phyloP scores from a whole-genome alignment of 2,329 filamentous ascomycete genomes.

The Periconia macrospinosa region DNA sequence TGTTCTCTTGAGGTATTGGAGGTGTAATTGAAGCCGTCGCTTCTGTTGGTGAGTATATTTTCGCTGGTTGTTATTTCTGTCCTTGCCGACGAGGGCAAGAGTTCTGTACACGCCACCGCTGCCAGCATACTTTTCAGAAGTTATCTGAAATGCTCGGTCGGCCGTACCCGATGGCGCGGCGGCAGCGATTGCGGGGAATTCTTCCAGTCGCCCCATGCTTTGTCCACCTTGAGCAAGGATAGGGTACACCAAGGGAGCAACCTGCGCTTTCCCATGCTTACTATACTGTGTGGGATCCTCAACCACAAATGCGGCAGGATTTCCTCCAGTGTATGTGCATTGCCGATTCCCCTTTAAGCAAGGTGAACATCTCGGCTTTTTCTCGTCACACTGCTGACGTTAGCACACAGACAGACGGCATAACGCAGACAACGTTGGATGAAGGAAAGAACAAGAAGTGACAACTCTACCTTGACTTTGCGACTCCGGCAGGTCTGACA shows the following conservation, averaged over 20 bases:
- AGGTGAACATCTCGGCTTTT: conserved; percentile 28
- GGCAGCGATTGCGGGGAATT: neutral
- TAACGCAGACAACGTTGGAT: neutral
- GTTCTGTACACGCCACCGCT: conserved; percentile 33
- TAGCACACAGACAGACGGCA: neutral
- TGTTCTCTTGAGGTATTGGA: conserved; percentile 14
- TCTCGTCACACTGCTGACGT: conserved; percentile 32
- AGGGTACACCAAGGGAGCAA: conserved; percentile 15
- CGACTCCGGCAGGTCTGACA: conserved; percentile 34
- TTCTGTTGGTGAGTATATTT: conserved; percentile 16
- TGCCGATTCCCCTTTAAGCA: conserved; percentile 31
- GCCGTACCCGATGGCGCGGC: conserved; percentile 2
- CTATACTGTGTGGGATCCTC: conserved; percentile 33
- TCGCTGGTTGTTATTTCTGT: conserved; percentile 11
- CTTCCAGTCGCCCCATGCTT: neutral
- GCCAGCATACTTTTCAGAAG: conserved; percentile 20
- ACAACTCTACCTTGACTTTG: conserved; percentile 31
- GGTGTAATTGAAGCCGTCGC: conserved; percentile 17
- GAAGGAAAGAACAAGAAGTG: neutral
- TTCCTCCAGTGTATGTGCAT: conserved; percentile 32
- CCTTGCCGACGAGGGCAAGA: conserved; percentile 16
- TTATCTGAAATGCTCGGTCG: conserved; percentile 16
- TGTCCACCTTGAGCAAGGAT: conserved; percentile 1
- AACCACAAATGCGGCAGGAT: conserved; percentile 25
- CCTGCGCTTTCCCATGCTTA: conserved; percentile 29